Evolutionary conservation across 345 rosid genomes (phyloP), one percentile per base, ranked within the genome.

Genomic region (Pseudoturritis turrita): DNA sequence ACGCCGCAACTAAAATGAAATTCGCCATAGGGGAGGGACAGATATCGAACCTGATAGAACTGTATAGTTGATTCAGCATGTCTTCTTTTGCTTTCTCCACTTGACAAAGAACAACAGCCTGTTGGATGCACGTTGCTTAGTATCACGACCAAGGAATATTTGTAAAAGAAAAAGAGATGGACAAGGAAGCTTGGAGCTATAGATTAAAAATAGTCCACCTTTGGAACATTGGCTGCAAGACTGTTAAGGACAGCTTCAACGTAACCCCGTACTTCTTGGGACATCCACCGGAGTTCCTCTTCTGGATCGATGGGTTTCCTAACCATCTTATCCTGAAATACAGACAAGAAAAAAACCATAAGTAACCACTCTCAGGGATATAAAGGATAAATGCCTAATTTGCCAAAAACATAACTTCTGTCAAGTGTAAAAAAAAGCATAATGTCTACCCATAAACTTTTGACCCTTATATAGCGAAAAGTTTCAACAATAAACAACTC

Each of bases 211-310:
- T 47, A 52, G 17, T 64, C 76, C 41, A 88, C 99, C 85, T 96
- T 96, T 54, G 99, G 99, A 66, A 96, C 96, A 75, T 96, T 96
- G 73, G 99, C 99, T 57, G 91, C 97, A 51, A 96, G 96, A 74
- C 99, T 96, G 84, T 96, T 92, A 37, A 96, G 97, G 78, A 96
- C 99, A 36, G 99, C 99, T 88, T 96, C 99, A 44, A 92, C 98
- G 52, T 96, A 96, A 71, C 99, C 98, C 2, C 98, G 98, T 6
- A 96, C 97, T 88, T 96, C 99, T 76, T 96, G 99, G 29, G 99
- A 86, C 99, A 96, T 96, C 99, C 99, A 96, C 50, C 96, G 81
- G 19, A 96, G 95, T 78, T 96, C 99, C 78, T 96, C 98, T 82
- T 96, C 99, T 39, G 99, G 99, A 68, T 96, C 99, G 39, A 85